phyloP scores from a whole-genome alignment of 257 asterid genomes.

The Salvia splendens region DNA sequence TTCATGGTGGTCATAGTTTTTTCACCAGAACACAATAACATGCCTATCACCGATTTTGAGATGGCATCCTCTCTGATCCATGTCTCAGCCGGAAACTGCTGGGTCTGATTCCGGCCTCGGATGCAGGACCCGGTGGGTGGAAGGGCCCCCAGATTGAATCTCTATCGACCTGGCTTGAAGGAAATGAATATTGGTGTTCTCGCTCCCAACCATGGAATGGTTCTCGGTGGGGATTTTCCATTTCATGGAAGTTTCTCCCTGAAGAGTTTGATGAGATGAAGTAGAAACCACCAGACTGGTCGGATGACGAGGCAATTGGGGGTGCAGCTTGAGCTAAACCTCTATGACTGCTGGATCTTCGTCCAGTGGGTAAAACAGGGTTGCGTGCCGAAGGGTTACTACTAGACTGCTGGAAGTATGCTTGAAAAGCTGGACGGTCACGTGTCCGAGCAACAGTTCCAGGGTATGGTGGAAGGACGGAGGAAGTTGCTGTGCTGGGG shows the following conservation, averaged over 20 bases:
- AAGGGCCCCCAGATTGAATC: constrained; percentile 72
- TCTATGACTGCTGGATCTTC: constrained; percentile 62
- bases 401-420: constrained; percentile 71
- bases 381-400: constrained; percentile 48
- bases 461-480: constrained; percentile 66
- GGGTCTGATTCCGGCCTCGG: constrained; percentile 47
- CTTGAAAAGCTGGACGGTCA: constrained; percentile 70
- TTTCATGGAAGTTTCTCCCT: constrained; percentile 64
- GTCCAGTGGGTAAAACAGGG: constrained; percentile 43
- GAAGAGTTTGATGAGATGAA: constrained; percentile 53
- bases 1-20: constrained; percentile 45
- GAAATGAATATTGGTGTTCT: constrained; percentile 51
- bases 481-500: constrained; percentile 65
- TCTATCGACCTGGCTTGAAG: constrained; percentile 51
- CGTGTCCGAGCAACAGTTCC: constrained; percentile 60
- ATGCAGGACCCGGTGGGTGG: constrained; percentile 48
- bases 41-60: constrained; percentile 63
- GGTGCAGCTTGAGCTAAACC: constrained; percentile 48
- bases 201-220: constrained; percentile 59
- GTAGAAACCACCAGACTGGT: constrained; percentile 58
- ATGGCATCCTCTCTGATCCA: constrained; percentile 77
- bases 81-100: constrained; percentile 63
- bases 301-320: constrained; percentile 58
- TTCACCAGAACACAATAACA: constrained; percentile 30
- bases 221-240: constrained; percentile 48